Evolutionary conservation across 805 yeast species (phyloP).

Genomic region (Saccharomycopsis sp.): DNA sequence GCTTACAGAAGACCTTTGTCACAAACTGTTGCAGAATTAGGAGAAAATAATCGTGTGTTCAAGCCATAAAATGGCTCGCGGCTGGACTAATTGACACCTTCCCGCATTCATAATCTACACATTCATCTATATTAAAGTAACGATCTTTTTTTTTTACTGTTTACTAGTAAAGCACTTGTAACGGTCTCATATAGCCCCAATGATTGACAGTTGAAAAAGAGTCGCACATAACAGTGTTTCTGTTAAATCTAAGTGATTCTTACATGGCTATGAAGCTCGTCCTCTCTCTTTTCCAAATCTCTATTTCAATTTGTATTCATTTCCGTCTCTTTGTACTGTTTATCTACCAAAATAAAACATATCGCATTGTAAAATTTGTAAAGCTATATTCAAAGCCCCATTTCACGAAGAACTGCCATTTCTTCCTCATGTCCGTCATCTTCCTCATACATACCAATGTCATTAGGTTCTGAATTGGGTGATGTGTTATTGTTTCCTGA

Average conservation of each 20-base stretch:
- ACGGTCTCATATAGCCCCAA: neutral
- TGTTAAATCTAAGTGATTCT: too few species aligned
- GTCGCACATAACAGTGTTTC: too few species aligned
- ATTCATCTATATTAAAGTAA: neutral
- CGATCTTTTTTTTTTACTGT: neutral
- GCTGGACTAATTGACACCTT: too few species aligned
- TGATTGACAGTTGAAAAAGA: neutral
- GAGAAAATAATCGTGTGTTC: conserved; percentile 28
- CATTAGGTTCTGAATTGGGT: conserved; percentile 2
- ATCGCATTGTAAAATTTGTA: neutral
- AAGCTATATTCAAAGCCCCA: conserved; percentile 35
- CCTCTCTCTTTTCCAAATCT: too few species aligned
- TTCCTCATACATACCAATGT: conserved; percentile 15
- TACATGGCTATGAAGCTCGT: too few species aligned
- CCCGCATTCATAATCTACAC: neutral
- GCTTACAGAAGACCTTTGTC: conserved; percentile 75
- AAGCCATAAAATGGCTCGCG: too few species aligned
- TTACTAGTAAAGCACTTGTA: neutral
- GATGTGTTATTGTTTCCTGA: neutral
- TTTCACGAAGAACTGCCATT: conserved; percentile 37
- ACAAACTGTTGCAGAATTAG: conserved; percentile 70
- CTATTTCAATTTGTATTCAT: too few species aligned
- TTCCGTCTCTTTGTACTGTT: neutral
- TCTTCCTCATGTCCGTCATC: conserved; percentile 29
- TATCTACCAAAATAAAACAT: neutral